Evolutionary conservation across 2,329 filamentous ascomycete species (phyloP).

Genomic region (Penicillium sp.): DNA sequence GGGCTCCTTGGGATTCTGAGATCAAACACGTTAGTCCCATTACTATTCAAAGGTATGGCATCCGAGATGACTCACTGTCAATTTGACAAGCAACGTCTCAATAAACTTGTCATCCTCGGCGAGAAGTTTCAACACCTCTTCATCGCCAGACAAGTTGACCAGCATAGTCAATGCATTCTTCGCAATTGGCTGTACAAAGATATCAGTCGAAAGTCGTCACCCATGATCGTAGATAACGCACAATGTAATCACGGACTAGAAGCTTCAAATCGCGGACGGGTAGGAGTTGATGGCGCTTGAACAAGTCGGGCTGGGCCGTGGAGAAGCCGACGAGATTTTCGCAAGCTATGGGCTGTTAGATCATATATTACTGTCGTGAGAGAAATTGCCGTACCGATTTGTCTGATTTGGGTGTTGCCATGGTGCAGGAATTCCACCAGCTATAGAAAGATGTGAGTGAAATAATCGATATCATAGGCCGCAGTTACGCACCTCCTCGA

Average conservation of each 20-base stretch:
- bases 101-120: slow-evolving; percentile 79
- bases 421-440: slow-evolving; percentile 84
- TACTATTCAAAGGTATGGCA: not conserved
- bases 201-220: slow-evolving; percentile 7
- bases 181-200: slow-evolving; percentile 67
- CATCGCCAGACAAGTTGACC: slow-evolving; percentile 84
- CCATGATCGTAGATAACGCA: slow-evolving; percentile 45
- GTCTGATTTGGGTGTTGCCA: slow-evolving; percentile 85
- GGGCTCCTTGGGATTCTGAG: slow-evolving; percentile 58
- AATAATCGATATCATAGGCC: not conserved
- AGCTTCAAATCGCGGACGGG: slow-evolving; percentile 87
- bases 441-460: slow-evolving; percentile 5
- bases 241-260: slow-evolving; percentile 76
- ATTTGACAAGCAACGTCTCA: slow-evolving; percentile 65
- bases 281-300: slow-evolving; percentile 74
- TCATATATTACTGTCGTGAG: slow-evolving; percentile 4
- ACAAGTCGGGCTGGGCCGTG: slow-evolving; percentile 71
- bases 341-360: slow-evolving; percentile 55
- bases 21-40: not conserved
- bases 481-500: slow-evolving; percentile 64
- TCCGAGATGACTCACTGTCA: slow-evolving; percentile 67
- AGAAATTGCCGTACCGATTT: slow-evolving; percentile 57
- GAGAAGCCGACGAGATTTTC: slow-evolving; percentile 85
- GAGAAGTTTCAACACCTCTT: slow-evolving; percentile 68
- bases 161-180: slow-evolving; percentile 76